Base-by-base conservation (phyloP, 2,329 filamentous ascomycete genomes). In the Aspergillus puulaauensis region DNA sequence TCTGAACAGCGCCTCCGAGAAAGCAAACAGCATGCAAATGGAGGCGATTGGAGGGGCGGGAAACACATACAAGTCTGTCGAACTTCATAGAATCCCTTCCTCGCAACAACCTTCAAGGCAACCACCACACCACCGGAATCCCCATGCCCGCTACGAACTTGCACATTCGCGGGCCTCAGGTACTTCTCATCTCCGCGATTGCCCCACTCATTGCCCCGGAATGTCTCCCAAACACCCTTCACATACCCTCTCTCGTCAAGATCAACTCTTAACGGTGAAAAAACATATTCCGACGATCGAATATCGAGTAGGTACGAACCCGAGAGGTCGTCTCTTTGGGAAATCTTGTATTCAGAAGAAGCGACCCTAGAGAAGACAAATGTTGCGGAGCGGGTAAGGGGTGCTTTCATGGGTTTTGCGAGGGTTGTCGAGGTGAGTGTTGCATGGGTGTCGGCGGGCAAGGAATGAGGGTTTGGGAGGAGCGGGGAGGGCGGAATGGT, bases 151-250 rank as follows among this genome's bases (percentile, higher is more conserved):
- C 17, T 8, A 15, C 11, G 9, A 14, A 39, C 24, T 15, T 24
- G 27, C 51, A 17, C 11, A 31, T 6, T 15, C 45, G n/a, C 24
- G 39, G 15, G 23, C 77, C 17, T 74, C 43, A 66, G 49, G 58
- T 75, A 75, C 55, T 79, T 81, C 46, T 80, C 80, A 14, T 62
- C 53, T 15, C 93, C 93, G 69, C 86, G 89, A 72, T 96, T 96
- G 17, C 82, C 86, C 92, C 93, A 97, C 66, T 95, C 90, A 68
- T 96, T 93, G 0, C 91, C 92, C 48, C 91, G 82, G 72, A 88
- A 96, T 24, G 91, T 96, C 79, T 93, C 90, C 88, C 90, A 95
- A 27, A 87, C 87, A 43, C 82, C 77, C 3, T 91, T 80, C 47
- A 81, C 73, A 40, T 79, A 74, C 57, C 75, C 73, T 64, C 77